These are phyloP conservation scores for Penicillium griseofulvum DNA, from an alignment of 2,329 filamentous ascomycete species.

Conservation along the genomic window DNA sequence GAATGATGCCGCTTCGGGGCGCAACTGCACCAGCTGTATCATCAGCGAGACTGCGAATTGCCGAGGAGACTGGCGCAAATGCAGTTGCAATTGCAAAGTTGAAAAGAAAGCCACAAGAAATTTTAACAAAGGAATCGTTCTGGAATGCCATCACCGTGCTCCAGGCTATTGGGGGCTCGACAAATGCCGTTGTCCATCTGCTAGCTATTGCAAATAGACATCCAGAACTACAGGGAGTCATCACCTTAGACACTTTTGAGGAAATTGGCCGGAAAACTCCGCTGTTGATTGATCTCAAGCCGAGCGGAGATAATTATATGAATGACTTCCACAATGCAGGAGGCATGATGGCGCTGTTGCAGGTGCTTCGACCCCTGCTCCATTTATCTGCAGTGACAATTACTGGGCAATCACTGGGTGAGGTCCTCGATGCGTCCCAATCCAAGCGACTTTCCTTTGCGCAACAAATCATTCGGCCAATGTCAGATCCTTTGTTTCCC, in stretches of 20 bases:
- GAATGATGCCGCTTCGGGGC: conserved; percentile 53
- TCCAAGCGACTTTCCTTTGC: conserved; percentile 46
- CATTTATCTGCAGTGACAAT: conserved; percentile 48
- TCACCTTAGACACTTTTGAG: conserved; percentile 49
- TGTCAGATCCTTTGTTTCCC: conserved; percentile 47
- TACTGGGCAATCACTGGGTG: conserved; percentile 48
- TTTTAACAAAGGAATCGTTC: conserved; percentile 50
- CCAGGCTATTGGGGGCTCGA: conserved; percentile 57
- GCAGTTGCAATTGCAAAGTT: conserved; percentile 46
- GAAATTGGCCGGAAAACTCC: conserved; percentile 50
- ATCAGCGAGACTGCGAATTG: conserved; percentile 51
- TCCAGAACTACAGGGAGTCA: conserved; percentile 45
- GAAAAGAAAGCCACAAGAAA: conserved; percentile 43
- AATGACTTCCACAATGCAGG: conserved; percentile 56
- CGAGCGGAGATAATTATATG: conserved; percentile 55
- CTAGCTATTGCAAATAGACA: conserved; percentile 56
- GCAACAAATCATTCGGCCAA: conserved; percentile 44
- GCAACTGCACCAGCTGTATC: conserved; percentile 56
- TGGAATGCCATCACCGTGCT: conserved; percentile 54
- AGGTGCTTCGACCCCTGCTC: conserved; percentile 47
- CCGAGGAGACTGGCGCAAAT: conserved; percentile 53
- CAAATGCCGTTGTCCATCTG: conserved; percentile 56
- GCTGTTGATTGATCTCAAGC: conserved; percentile 52
- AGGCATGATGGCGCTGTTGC: conserved; percentile 50
- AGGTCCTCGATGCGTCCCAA: conserved; percentile 44